Base-by-base conservation (phyloP, 2,329 filamentous ascomycete genomes). In the Furcasterigmium sp. region DNA sequence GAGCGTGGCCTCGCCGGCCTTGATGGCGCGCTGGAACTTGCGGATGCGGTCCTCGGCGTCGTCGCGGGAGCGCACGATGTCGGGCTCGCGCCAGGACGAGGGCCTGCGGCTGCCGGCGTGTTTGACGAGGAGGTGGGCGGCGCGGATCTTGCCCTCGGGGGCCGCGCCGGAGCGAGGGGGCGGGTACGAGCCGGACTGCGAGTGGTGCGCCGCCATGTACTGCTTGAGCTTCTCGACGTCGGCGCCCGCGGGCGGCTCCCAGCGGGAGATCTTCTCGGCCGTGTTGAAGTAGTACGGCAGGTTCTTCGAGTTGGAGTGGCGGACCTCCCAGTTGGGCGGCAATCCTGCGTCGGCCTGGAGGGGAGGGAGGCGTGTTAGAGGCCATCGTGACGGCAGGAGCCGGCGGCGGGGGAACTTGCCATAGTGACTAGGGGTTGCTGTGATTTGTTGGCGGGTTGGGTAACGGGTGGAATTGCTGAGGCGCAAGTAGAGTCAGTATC, bases 251-350 rank as follows among this genome's bases (percentile, higher is more conserved):
- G 93, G 93, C 3, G 93, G 91, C 62, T 97, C 93, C 93, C 93
- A 98, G 68, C 88, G 82, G 50, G 93, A 97, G 62, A 89, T 82
- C 64, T 91, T 91, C 51, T 89, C 87, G 54, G 69, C 71, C 37
- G 85, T 73, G 69, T 96, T 94, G 84, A 96, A 97, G 75, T 97
- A 98, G 76, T 98, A 98, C 29, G 93, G 93, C 28, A 97, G 85
- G 70, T 95, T 95, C 75, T 96, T 97, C 67, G 89, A 95, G 74
- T 96, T 95, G 66, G 89, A 95, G 72, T 94, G 89, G 64, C 93
- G 89, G 61, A 98, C 89, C 72, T 97, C 93, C 91, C 91, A 96
- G 64, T 83, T 82, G 39, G 81, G 65, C 49, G 91, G 91, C 51
- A 96, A 81, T 63, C 91, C 91, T 54, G 85, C 83, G 44, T 90